Conservation (phyloP, 2,329 filamentous ascomycete species). For the Pestalotiopsis fici region DNA sequence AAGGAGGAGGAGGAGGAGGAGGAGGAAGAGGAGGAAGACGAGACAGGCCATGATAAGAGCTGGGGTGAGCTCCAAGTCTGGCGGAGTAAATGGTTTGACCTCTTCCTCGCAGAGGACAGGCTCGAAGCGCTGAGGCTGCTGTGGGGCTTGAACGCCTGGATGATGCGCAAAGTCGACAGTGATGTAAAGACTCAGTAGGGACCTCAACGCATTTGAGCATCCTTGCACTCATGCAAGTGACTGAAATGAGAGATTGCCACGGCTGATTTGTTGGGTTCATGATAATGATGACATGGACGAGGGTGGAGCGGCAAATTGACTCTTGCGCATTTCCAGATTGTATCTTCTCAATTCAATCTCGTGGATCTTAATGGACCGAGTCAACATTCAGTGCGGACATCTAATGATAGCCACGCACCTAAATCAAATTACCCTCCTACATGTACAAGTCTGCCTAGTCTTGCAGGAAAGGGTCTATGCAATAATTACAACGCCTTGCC, state of each 20-base stretch:
- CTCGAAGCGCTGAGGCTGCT: constrained; percentile 57
- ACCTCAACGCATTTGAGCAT: neutral
- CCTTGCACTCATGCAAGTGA: too few species aligned
- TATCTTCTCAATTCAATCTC: neutral
- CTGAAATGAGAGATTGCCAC: too few species aligned
- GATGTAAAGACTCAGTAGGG: constrained; percentile 10
- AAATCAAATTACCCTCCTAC: neutral
- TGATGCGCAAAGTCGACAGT: constrained; percentile 50
- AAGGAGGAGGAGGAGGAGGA: constrained; percentile 12
- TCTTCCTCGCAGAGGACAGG: constrained; percentile 56
- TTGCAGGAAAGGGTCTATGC: neutral
- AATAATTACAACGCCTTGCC: neutral
- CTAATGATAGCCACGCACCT: neutral
- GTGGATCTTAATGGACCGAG: neutral
- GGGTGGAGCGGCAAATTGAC: neutral
- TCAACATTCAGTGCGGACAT: neutral
- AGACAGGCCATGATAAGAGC: constrained; percentile 27
- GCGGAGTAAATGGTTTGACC: constrained; percentile 63
- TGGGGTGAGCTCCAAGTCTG: constrained; percentile 57
- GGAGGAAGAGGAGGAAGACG: constrained; percentile 25
- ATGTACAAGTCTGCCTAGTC: neutral
- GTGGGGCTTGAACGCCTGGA: constrained; percentile 62
- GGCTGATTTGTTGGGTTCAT: neutral
- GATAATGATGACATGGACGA: neutral
- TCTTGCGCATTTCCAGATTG: neutral